These are phyloP conservation scores for Arthrobotrys pseudoclavata DNA, from an alignment of 2,329 filamentous ascomycete species.

Conservation along the genomic window DNA sequence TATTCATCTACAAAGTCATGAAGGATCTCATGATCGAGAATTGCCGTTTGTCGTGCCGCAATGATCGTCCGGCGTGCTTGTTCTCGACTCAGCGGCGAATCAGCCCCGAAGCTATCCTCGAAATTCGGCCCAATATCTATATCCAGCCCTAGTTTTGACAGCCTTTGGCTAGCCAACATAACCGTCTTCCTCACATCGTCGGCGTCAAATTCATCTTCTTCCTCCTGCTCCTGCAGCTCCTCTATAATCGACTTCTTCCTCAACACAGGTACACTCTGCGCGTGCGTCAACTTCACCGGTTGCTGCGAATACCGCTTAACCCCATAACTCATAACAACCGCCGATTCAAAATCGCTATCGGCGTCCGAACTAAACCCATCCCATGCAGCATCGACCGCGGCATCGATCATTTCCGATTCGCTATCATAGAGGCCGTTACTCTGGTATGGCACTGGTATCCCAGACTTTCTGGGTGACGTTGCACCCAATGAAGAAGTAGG, in stretches of 20 bases:
- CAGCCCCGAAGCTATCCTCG: conserved; percentile 48
- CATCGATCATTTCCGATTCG: conserved; percentile 71
- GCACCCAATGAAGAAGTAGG: conserved; percentile 77
- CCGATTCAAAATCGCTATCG: conserved; percentile 67
- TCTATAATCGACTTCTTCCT: conserved; percentile 65
- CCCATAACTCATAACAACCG: conserved; percentile 66
- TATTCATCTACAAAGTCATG: conserved; percentile 56
- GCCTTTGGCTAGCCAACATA: conserved; percentile 50
- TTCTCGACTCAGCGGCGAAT: conserved; percentile 44
- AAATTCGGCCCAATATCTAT: conserved; percentile 58
- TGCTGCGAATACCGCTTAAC: conserved; percentile 50
- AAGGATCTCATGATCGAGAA: conserved; percentile 45
- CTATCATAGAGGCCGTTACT: conserved; percentile 60
- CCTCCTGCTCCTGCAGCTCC: conserved; percentile 65
- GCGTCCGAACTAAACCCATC: conserved; percentile 76
- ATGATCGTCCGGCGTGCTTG: conserved; percentile 31
- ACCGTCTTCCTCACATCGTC: conserved; percentile 51
- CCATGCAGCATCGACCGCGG: conserved; percentile 95
- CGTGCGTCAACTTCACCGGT: conserved; percentile 54
- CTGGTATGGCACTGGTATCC: conserved; percentile 54
- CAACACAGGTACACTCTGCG: conserved; percentile 61
- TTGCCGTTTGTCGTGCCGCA: conserved; percentile 36
- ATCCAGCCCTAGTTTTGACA: conserved; percentile 53
- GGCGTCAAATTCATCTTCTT: conserved; percentile 37
- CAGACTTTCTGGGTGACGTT: conserved; percentile 61